Evolutionary conservation across 1,284 basidiomycete species (phyloP).

Genomic region (Vanrija pseudolonga): DNA sequence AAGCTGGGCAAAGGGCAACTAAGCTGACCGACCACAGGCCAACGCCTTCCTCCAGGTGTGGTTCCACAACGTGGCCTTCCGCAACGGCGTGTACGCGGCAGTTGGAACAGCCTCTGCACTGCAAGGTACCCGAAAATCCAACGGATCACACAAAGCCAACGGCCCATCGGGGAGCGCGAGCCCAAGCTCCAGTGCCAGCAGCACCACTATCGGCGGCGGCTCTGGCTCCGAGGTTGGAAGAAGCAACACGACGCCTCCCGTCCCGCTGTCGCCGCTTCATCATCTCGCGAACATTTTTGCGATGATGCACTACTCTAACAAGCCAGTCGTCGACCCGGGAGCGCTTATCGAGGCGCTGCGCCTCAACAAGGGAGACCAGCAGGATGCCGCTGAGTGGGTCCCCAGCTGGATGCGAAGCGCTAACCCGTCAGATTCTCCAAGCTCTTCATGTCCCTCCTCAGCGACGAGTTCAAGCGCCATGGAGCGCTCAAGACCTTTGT

Average conservation of each 20-base stretch:
- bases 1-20: constrained; percentile 3
- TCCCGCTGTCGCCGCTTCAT: constrained; percentile 49
- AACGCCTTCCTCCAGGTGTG: constrained; percentile 86
- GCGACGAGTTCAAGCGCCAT: constrained; percentile 70
- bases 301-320: constrained; percentile 67
- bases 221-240: too few relatives aligned
- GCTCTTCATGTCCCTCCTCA: constrained; percentile 82
- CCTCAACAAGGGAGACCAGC: constrained; percentile 74
- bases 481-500: constrained; percentile 62
- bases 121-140: constrained; percentile 50
- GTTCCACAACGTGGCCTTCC: constrained; percentile 63
- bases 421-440: constrained; percentile 71
- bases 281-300: constrained; percentile 59
- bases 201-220: constrained; percentile 56
- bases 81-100: constrained; percentile 56
- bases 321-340: constrained; percentile 71
- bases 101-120: background rate
- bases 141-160: constrained; percentile 23
- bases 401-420: constrained; percentile 1
- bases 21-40: constrained; percentile 45
- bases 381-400: constrained; percentile 87
- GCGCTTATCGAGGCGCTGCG: constrained; percentile 77
- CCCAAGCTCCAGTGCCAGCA: too few relatives aligned
- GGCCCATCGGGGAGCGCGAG: too few relatives aligned
- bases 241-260: too few relatives aligned